phyloP scores from a whole-genome alignment of 441 rosid species.

The Eruca vesicaria region DNA sequence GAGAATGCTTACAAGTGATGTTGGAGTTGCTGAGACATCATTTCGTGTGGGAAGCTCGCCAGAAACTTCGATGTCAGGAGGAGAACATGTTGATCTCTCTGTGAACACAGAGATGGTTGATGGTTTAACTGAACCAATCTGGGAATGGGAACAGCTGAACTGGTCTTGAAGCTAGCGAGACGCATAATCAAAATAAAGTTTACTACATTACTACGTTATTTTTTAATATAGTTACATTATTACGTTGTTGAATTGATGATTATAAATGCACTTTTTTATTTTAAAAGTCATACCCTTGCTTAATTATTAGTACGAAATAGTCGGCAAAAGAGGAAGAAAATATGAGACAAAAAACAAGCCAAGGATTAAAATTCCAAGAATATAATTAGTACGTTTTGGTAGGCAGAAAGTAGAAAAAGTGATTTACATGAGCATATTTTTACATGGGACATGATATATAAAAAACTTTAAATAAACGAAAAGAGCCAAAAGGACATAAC shows the following conservation, averaged over 20 bases:
- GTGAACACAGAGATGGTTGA: conserved; percentile 29
- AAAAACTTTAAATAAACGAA: not conserved
- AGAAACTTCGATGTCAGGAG: conserved; percentile 43
- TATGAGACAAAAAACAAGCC: not conserved
- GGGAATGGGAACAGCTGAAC: conserved; percentile 55
- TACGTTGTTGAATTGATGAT: not conserved
- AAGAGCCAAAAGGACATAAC: not conserved
- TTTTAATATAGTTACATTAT: too few species aligned
- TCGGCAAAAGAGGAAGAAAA: not conserved
- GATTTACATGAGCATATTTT: not conserved
- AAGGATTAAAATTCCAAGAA: not conserved
- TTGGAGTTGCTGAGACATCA: conserved; percentile 29
- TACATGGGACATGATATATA: not conserved
- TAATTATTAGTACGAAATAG: not conserved
- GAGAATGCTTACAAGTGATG: conserved; percentile 22
- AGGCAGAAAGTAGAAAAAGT: not conserved
- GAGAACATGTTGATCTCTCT: conserved; percentile 31
- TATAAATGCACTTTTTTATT: too few species aligned
- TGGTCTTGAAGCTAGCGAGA: conserved; percentile 35
- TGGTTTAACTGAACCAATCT: conserved; percentile 34
- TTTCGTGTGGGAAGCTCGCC: conserved; percentile 41
- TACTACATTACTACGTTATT: not conserved
- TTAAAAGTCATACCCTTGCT: conserved; percentile 10
- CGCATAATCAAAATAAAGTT: not conserved
- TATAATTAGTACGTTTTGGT: not conserved